Evolutionary conservation across 495 filamentous ascomycete genomes (phyloP), one percentile per base, ranked within the genome.

Genomic region (Penicillium alfredii): DNA sequence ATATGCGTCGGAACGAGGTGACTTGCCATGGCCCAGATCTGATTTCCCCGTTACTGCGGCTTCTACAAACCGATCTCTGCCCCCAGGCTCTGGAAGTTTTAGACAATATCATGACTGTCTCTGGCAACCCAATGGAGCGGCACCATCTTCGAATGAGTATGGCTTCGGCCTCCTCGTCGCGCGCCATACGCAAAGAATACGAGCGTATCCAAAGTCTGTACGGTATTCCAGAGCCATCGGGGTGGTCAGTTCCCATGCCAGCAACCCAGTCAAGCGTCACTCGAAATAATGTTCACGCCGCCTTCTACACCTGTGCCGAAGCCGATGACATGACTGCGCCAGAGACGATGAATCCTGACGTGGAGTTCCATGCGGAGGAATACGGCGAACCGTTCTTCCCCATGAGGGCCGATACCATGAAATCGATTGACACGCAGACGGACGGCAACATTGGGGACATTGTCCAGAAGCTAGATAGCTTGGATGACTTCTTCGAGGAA

Each of bases 141-240:
- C 86, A 94, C 48, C 88, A 96, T 47, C 66, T 99, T 27, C 78
- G 92, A 14, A 99, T 97, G 92, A 94, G 87, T 61, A 94, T 97
- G 84, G 86, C 84, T 5, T 69, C 66, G 6, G 74, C 81, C 23
- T 78, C 77, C 14, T 84, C 83, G 12, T 89, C 87, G 1, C 82
- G 84, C 44, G 80, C 82, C 0, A 81, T 89, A 30, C 79, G 85
- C 25, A 96, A 96, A 52, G 87, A 95, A 56, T 97, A 94, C 51
- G 92, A 95, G 49, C 81, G 83, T 19, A 93, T 87, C 4, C 81
- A 94, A 51, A 94, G 87, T 53, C 66, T 99, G 13, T 99, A 96
- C 55, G 92, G 92, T 30, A 96, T 99, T 40, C 92, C 92, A 2
- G 89, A 96, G 55, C 84, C 87, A 16, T 89, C 84, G 3, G 92